Evolutionary conservation across 805 yeast species (phyloP).

Genomic region (Lipomyces chichibuensis): DNA sequence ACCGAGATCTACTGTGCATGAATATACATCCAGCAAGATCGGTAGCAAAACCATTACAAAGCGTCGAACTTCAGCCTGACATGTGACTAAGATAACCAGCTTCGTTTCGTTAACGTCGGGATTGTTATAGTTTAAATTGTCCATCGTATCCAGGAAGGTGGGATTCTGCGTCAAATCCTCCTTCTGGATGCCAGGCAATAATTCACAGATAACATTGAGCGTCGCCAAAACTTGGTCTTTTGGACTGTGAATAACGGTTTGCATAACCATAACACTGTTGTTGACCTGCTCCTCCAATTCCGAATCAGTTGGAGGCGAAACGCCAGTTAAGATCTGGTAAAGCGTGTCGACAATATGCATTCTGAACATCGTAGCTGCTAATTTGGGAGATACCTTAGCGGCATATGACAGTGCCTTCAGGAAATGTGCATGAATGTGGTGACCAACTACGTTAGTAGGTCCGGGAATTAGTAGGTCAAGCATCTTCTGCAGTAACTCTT

Average conservation of each 20-base stretch:
- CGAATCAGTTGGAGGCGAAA: slow-evolving; percentile 44
- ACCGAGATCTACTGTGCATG: slow-evolving; percentile 70
- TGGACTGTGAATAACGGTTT: slow-evolving; percentile 73
- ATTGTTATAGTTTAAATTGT: slow-evolving; percentile 1
- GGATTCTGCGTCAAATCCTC: slow-evolving; percentile 36
- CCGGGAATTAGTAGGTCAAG: slow-evolving; percentile 25
- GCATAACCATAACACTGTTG: slow-evolving; percentile 54
- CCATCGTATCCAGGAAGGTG: slow-evolving; percentile 1
- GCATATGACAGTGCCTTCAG: slow-evolving; percentile 50
- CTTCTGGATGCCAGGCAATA: slow-evolving; percentile 55
- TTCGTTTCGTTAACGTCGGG: slow-evolving; percentile 38
- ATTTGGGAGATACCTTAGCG: slow-evolving; percentile 50
- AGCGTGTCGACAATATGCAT: slow-evolving; percentile 55
- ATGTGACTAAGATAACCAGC: slow-evolving; percentile 30
- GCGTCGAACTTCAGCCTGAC: slow-evolving; percentile 34
- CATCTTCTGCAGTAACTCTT: slow-evolving; percentile 43
- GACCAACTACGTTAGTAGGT: slow-evolving; percentile 26
- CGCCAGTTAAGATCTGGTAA: slow-evolving; percentile 55
- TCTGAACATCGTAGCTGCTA: slow-evolving; percentile 52
- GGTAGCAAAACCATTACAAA: slow-evolving; percentile 57
- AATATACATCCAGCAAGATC: slow-evolving; percentile 63
- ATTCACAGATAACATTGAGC: slow-evolving; percentile 57
- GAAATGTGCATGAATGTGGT: slow-evolving; percentile 23
- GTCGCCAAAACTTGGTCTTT: slow-evolving; percentile 62
- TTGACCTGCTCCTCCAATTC: slow-evolving; percentile 41